Percentiles rank a stretch among this genome's conserved stretches.
Conservation (phyloP, 148 eudicot genomes). For the Spergularia marina region DNA sequence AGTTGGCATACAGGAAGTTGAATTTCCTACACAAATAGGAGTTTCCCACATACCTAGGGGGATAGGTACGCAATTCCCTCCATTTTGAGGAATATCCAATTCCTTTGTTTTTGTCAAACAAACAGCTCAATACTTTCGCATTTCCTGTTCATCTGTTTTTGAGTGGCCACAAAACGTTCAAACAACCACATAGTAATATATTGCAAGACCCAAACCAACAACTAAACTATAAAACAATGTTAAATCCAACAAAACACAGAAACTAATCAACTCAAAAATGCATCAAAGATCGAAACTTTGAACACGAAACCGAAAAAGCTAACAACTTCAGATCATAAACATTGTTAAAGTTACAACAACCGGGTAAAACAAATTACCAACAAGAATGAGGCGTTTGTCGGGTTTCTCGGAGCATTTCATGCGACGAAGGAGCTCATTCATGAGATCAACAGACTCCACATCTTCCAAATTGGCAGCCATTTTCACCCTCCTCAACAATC, state of each 20-base stretch:
- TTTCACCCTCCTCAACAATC: neutral
- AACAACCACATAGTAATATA: neutral
- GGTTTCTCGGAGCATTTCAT: slow-evolving; percentile 85
- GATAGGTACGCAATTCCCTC: too few relatives aligned
- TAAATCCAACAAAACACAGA: neutral
- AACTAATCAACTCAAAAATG: neutral
- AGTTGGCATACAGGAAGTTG: too few relatives aligned
- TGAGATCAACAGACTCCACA: slow-evolving; percentile 59
- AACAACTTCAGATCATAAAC: slow-evolving; percentile 23
- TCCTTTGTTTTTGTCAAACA: too few relatives aligned
- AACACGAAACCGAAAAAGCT: neutral
- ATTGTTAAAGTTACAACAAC: neutral
- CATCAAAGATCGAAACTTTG: neutral
- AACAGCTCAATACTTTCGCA: too few relatives aligned
- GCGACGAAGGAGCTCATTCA: slow-evolving; percentile 92
- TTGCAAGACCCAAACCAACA: too few relatives aligned
- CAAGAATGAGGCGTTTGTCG: slow-evolving; percentile 88
- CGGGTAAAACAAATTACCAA: slow-evolving; percentile 38
- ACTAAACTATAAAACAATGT: neutral
- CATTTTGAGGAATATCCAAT: too few relatives aligned
- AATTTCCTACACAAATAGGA: too few relatives aligned
- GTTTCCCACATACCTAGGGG: too few relatives aligned
- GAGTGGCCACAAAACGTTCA: neutral
- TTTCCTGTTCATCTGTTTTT: too few relatives aligned
- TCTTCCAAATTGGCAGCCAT: slow-evolving; percentile 71